phyloP scores from a whole-genome alignment of 1,139 yeast species.

The Torulaspora globosa region DNA sequence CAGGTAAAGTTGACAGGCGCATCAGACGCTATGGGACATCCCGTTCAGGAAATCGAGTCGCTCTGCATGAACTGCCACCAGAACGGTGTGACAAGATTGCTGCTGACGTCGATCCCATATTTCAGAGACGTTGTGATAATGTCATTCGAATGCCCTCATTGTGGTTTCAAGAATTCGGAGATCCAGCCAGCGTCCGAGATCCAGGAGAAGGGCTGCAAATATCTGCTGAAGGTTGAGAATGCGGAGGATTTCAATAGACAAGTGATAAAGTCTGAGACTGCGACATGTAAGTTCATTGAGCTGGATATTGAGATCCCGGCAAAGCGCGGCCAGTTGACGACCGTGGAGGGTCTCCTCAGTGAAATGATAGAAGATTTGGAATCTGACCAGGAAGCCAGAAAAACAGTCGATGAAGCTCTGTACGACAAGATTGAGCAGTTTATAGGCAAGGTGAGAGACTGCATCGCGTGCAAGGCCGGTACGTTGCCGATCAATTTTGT shows the following conservation, averaged over 20 bases:
- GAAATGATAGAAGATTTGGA: conserved; percentile 84
- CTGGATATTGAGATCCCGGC: conserved; percentile 94
- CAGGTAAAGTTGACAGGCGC: conserved; percentile 53
- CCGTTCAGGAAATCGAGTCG: conserved; percentile 92
- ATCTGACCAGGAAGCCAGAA: conserved; percentile 77
- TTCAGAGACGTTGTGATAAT: conserved; percentile 88
- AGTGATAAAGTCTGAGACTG: conserved; percentile 85
- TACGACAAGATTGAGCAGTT: conserved; percentile 72
- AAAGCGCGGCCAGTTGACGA: conserved; percentile 87
- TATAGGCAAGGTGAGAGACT: conserved; percentile 53
- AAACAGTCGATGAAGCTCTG: conserved; percentile 65
- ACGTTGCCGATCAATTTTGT: conserved; percentile 74
- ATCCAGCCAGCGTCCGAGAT: conserved; percentile 90
- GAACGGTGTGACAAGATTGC: conserved; percentile 74
- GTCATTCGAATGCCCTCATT: conserved; percentile 96
- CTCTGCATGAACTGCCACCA: conserved; percentile 94
- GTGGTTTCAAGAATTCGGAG: conserved; percentile 87
- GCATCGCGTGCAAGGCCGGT: conserved; percentile 59
- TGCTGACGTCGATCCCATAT: conserved; percentile 85
- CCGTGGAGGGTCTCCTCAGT: conserved; percentile 78
- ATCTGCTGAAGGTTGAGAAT: conserved; percentile 65
- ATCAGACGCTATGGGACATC: conserved; percentile 80
- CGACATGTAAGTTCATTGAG: conserved; percentile 76
- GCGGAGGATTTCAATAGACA: conserved; percentile 80
- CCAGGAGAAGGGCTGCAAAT: conserved; percentile 81